Evolutionary conservation across 768 basidiomycete genomes (phyloP), one percentile per base, ranked within the genome.

Genomic region (Dictyophora rubrovolvata): DNA sequence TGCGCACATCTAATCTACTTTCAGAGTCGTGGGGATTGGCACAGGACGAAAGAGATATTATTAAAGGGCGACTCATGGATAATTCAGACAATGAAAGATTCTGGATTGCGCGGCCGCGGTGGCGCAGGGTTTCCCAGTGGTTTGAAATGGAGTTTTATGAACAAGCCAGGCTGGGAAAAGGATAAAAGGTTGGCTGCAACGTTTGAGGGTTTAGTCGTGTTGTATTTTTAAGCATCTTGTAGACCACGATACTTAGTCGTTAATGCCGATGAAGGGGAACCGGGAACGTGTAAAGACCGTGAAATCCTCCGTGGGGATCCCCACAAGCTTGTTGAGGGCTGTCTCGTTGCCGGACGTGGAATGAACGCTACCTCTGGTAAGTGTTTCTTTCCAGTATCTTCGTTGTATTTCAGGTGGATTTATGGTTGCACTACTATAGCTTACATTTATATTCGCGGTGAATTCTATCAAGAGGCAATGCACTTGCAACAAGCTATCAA

Each of bases 381-480:
- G 28, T 28, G 28, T 22, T 20, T 4, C 50, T 35, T 36, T 42
- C 48, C 14, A 18, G 20, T 36, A 20, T 28, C 53, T 21, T 46
- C 3, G 42, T 10, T 10, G 28, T 34, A 28, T 17, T 55, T 28
- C 5, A 22, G 12, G 55, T 46, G 47, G 2, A 62, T 74, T 42
- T 14, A 42, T 42, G 42, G 4, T 42, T 42, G 42, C 4, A 42
- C 23, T 28, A n/a, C n/a, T 18, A 22, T 46, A 59, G 95, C 95
- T n/a, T 99, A 98, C 79, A 98, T 99, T 72, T 99, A 99, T 75
- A 93, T 98, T 67, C 94, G 95, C 61, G 95, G 95, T 64, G 95
- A 99, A 72, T 99, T 98, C 75, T 85, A 87, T 73, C 92, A 94
- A 70, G 95, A 97, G 71, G 94, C 94, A 0, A 79, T 83, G 0